Conservation (phyloP, 192 early-diverging fungal genomes). For the Backusella australiensis region DNA sequence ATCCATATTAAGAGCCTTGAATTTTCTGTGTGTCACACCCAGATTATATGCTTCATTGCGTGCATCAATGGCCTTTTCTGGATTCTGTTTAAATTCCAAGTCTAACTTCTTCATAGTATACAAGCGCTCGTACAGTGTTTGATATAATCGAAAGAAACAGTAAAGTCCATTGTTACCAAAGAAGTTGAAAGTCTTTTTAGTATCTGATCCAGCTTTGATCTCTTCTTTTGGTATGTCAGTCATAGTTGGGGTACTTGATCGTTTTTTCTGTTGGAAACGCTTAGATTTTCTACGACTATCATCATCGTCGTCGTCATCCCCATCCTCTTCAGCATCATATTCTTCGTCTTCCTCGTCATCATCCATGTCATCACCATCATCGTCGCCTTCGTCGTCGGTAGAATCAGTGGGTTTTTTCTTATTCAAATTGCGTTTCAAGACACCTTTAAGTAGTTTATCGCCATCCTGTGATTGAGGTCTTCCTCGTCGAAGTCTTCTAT, state of each 20-base stretch:
- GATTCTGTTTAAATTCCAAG: conserved; percentile 49
- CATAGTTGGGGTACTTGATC: neutral
- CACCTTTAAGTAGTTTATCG: conserved; percentile 9
- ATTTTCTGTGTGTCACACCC: conserved; percentile 12
- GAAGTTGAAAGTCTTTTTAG: conserved; percentile 49
- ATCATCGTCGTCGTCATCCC: neutral
- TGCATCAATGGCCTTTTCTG: conserved; percentile 43
- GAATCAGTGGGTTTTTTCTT: conserved; percentile 14
- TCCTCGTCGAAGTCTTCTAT: conserved; percentile 14
- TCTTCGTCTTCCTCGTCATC: neutral
- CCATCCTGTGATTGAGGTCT: conserved; percentile 2
- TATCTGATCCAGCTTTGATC: neutral
- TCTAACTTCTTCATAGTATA: conserved; percentile 76
- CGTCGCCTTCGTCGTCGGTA: conserved; percentile 29
- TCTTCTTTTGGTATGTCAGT: neutral
- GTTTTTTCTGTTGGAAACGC: conserved; percentile 32
- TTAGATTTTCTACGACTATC: neutral
- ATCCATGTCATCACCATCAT: conserved; percentile 1
- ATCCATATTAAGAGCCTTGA: conserved; percentile 43
- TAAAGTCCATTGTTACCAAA: conserved; percentile 88
- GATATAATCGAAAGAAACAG: conserved; percentile 83
- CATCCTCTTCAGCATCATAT: conserved; percentile 13
- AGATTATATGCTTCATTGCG: conserved; percentile 59
- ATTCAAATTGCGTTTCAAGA: conserved; percentile 21
- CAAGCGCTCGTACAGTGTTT: conserved; percentile 83